phyloP scores from a whole-genome alignment of 352 stramenopile species.

The Phytopythium chamaehyphon region DNA sequence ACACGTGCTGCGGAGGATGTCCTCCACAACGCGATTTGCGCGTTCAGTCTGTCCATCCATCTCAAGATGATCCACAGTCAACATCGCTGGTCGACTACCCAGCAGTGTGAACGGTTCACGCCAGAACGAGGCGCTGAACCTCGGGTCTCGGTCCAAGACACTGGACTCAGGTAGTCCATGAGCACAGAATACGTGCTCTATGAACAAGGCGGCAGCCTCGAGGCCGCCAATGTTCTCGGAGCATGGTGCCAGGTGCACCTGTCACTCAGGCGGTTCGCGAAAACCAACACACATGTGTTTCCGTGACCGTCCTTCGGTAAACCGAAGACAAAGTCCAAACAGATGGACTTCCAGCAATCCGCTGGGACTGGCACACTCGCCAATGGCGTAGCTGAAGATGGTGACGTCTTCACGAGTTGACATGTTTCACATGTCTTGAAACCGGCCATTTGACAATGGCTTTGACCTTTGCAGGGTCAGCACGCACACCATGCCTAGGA shows the following conservation, averaged over 20 bases:
- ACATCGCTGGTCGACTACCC: conserved; percentile 8
- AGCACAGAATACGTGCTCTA: conserved; percentile 9
- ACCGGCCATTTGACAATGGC: no score
- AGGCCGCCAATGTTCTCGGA: conserved; percentile 9
- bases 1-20: conserved; percentile 16
- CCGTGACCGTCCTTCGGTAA: conserved; percentile 7
- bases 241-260: conserved; percentile 12
- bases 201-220: conserved; percentile 9
- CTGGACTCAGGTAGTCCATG: conserved; percentile 11
- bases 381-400: conserved; percentile 3
- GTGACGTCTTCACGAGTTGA: conserved; percentile 12
- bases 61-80: conserved; percentile 10
- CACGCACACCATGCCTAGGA: no score
- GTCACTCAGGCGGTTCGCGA: conserved; percentile 19
- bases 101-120: conserved; percentile 5
- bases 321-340: conserved; percentile 21
- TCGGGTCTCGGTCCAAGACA: conserved; percentile 12
- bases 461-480: no score
- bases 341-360: conserved; percentile 22
- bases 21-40: conserved; percentile 15
- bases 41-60: conserved; percentile 18
- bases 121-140: conserved; percentile 12
- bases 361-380: conserved; percentile 10
- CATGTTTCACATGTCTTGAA: conserved; percentile 14
- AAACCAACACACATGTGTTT: conserved; percentile 14